Evolutionary conservation across 345 rosid genomes (phyloP).

Genomic region (Populus pruinosa): DNA sequence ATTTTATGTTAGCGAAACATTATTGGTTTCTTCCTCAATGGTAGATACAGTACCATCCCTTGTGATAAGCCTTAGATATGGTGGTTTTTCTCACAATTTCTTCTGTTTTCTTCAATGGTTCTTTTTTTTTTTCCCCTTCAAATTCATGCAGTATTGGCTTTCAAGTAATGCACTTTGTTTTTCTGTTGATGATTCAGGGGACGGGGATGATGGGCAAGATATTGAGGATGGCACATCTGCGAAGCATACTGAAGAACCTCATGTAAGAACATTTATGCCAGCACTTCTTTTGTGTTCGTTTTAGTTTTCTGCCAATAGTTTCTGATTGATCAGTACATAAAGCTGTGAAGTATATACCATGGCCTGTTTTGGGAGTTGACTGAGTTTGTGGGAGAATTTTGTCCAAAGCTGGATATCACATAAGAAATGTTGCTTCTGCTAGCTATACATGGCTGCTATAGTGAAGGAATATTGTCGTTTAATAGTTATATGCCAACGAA

Average conservation of each 20-base stretch:
- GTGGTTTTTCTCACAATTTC: background rate
- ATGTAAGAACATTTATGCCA: conserved; percentile 27
- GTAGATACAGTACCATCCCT: background rate
- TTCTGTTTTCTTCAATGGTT: background rate
- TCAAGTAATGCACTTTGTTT: background rate
- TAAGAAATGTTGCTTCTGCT: background rate
- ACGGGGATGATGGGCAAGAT: conserved; percentile 28
- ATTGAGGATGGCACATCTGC: conserved; percentile 18
- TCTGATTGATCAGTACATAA: background rate
- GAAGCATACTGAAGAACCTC: conserved; percentile 29
- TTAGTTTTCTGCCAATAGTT: background rate
- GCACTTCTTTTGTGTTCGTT: background rate
- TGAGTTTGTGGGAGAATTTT: background rate
- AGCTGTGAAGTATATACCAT: background rate
- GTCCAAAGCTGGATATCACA: background rate
- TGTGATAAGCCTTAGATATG: background rate
- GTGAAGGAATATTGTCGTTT: background rate
- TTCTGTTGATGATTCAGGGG: conserved; percentile 34
- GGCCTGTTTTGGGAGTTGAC: background rate
- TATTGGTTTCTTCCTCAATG: background rate
- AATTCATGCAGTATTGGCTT: background rate
- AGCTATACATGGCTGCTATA: background rate
- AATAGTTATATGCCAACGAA: background rate
- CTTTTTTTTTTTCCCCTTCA: background rate
- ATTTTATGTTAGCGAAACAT: background rate